Base-by-base conservation (phyloP, 495 filamentous ascomycete genomes). In the Aspergillus sclerotioniger region DNA sequence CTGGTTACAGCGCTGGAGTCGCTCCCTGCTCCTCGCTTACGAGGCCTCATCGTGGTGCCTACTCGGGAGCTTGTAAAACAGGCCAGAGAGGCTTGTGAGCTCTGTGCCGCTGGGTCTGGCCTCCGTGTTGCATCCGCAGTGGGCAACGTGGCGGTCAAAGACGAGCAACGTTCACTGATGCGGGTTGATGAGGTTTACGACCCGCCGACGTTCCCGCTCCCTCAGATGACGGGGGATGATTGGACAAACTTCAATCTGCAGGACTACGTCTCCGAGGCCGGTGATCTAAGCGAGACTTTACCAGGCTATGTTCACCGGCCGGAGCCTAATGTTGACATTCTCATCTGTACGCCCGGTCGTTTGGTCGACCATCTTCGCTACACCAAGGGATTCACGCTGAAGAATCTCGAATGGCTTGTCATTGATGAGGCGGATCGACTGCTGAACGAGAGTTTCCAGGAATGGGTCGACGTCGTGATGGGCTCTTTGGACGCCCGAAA, bases 391-490 rank as follows among this genome's bases (percentile, higher is more conserved):
- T 96, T 96, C 65, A 84, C 79, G 3, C 76, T 92, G 49, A 78
- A 86, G 33, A 81, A 87, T 71, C 79, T 94, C 6, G 82, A 87
- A 60, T 98, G 91, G 91, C 79, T 93, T 17, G 84, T 96, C 17
- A 89, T 98, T 31, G 94, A 98, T 65, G 94, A 98, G 74, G 94
- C 92, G 0, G 94, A 98, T 71, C 85, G 92, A 60, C 76, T 98
- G 7, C 85, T 98, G 3, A 89, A 91, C 17, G 90, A 96, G 67
- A 91, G 87, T 60, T 98, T 92, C 68, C 92, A 97, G 65, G 87
- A 94, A 64, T 98, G 92, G 91, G 79, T 95, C 6, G 84, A 87
- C 51, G 71, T 86, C 3, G 83, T 96, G 5, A 85, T 91, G 66
- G 79, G 77, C 2, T 82, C 78, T 7, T 67, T 96, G 48, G 78